phyloP scores from a whole-genome alignment of 441 rosid genomes.

The Eutrema salsugineum region DNA sequence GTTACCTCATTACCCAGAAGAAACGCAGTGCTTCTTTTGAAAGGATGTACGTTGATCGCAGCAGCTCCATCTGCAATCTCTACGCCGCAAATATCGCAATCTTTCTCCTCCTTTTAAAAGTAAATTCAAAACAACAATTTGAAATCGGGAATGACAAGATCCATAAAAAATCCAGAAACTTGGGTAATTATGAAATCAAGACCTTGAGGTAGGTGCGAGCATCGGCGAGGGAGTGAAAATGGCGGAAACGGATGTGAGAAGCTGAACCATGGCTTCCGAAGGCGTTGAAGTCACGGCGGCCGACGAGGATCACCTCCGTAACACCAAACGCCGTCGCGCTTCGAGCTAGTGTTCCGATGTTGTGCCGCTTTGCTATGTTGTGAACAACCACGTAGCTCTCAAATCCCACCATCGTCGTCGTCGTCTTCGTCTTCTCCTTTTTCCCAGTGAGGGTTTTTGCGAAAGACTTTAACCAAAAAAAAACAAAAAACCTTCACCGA shows the following conservation, averaged over 20 bases:
- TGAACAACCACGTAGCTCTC: slow-evolving; percentile 90
- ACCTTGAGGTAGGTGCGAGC: slow-evolving; percentile 79
- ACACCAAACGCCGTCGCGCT: slow-evolving; percentile 96
- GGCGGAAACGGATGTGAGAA: slow-evolving; percentile 81
- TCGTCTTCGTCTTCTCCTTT: background rate
- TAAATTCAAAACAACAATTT: background rate
- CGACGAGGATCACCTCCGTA: slow-evolving; percentile 75
- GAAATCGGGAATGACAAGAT: background rate
- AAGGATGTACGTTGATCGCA: slow-evolving; percentile 70
- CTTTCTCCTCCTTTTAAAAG: slow-evolving; percentile 45
- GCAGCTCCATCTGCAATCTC: slow-evolving; percentile 81
- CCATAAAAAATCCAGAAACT: background rate
- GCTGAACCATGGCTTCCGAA: slow-evolving; percentile 97
- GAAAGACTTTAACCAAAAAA: background rate
- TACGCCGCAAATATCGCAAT: slow-evolving; percentile 93
- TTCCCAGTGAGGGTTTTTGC: slow-evolving; percentile 12
- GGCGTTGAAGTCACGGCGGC: slow-evolving; percentile 92
- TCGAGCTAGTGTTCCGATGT: slow-evolving; percentile 86
- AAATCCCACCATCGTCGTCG: slow-evolving; percentile 40
- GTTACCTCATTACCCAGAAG: slow-evolving; percentile 91
- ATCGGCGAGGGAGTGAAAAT: slow-evolving; percentile 71
- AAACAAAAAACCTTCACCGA: background rate
- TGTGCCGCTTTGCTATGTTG: slow-evolving; percentile 96
- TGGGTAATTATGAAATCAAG: background rate
- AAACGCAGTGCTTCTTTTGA: slow-evolving; percentile 77